phyloP scores from a whole-genome alignment of 371 early-diverging fungal species.

The Basidiobolus heterosporus region DNA sequence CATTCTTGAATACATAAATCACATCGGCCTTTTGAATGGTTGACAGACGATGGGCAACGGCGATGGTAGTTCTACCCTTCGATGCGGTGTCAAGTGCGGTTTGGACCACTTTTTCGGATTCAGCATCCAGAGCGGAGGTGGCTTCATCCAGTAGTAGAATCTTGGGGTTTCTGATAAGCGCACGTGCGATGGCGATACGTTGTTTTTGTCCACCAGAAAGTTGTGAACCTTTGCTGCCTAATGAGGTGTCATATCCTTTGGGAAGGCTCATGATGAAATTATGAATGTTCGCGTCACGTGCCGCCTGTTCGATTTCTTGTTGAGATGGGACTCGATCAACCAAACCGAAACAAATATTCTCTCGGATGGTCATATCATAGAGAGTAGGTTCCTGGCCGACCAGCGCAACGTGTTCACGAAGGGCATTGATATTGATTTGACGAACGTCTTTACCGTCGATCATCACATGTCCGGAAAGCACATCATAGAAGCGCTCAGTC shows the following conservation, averaged over 20 bases:
- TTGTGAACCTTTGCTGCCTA: conserved; percentile 45
- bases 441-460: conserved; percentile 50
- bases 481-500: conserved; percentile 78
- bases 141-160: conserved; percentile 92
- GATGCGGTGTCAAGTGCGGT: conserved; percentile 63
- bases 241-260: conserved; percentile 53
- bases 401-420: conserved; percentile 52
- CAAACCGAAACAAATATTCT: conserved; percentile 60
- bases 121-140: conserved; percentile 81
- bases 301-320: conserved; percentile 30
- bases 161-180: conserved; percentile 58
- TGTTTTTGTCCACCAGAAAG: conserved; percentile 43
- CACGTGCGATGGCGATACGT: conserved; percentile 35
- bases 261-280: conserved; percentile 39
- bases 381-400: conserved; percentile 76
- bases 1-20: conserved; percentile 57
- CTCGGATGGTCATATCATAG: conserved; percentile 57
- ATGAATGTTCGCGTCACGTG: conserved; percentile 43
- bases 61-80: conserved; percentile 44
- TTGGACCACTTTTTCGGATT: conserved; percentile 80
- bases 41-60: conserved; percentile 54
- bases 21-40: conserved; percentile 58
- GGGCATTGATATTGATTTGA: conserved; percentile 28
- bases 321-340: conserved; percentile 21
- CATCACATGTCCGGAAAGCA: conserved; percentile 30